phyloP scores from a whole-genome alignment of 2,329 filamentous ascomycete genomes.

The Fusarium bactridioides region DNA sequence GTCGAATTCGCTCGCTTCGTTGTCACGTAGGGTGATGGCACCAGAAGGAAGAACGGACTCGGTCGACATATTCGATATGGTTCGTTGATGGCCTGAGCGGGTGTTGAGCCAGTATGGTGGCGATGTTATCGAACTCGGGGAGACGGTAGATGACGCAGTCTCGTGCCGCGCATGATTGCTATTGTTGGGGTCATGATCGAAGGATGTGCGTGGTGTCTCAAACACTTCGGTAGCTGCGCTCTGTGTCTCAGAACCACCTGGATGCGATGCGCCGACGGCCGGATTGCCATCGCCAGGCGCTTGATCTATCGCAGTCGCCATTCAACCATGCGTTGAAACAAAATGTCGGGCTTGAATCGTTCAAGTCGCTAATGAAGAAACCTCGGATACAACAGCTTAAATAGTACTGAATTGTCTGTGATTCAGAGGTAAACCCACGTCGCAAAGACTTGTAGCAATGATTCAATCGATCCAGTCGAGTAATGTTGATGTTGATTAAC shows the following conservation, averaged over 20 bases:
- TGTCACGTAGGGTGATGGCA: constrained; percentile 69
- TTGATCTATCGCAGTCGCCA: constrained; percentile 46
- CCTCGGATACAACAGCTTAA: not conserved
- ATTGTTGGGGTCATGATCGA: constrained; percentile 30
- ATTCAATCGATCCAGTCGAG: constrained; percentile 6
- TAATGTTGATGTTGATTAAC: constrained; percentile 13
- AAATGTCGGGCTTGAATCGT: not conserved
- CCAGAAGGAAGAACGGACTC: constrained; percentile 60
- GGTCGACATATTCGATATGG: constrained; percentile 54
- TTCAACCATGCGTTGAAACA: constrained; percentile 43
- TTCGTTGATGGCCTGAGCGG: constrained; percentile 46
- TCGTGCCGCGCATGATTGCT: constrained; percentile 25
- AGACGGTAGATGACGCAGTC: constrained; percentile 37
- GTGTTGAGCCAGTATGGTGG: constrained; percentile 57
- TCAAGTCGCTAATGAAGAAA: not conserved
- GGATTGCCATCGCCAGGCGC: constrained; percentile 34
- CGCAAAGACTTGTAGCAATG: not conserved
- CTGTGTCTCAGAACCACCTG: constrained; percentile 28
- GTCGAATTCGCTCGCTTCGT: constrained; percentile 61
- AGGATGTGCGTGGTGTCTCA: constrained; percentile 40
- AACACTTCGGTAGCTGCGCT: constrained; percentile 33
- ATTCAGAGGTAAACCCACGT: not conserved
- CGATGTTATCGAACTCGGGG: constrained; percentile 45
- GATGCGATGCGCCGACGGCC: constrained; percentile 26
- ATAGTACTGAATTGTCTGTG: not conserved